Base-by-base conservation (phyloP, 768 basidiomycete genomes). In the Russula ochroleuca region DNA sequence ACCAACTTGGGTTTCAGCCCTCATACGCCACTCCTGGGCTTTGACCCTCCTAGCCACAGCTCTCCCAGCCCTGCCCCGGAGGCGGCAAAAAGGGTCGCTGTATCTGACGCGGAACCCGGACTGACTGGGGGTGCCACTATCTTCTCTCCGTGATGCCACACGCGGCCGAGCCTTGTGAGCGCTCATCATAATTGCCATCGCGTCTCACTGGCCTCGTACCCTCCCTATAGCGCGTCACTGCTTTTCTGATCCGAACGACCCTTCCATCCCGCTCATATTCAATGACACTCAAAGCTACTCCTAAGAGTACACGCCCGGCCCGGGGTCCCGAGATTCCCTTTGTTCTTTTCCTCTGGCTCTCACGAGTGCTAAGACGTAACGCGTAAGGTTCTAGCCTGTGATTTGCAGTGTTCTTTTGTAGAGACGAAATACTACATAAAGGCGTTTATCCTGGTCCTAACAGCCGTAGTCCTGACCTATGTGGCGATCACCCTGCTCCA, bases 271-370 rank as follows among this genome's bases (percentile, higher is more conserved):
- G 52, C 17, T 50, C 10, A 17, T 41, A 21, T 59, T 47, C 58
- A 57, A 64, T 59, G 52, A 49, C 63, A 57, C 63, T 33, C 63
- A 17, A 19, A 2, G 15, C n/a, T 35, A 17, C 50, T 40, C 4
- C 28, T 25, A 21, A 15, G n/a, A 31, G 5, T 11, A 6, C 37
- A 48, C 21, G 15, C 33, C n/a, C 14, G 13, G 17, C 28, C 21
- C 52, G 1, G 28, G 14, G 28, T 47, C 47, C 45, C 31, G 21
- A 21, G 10, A 64, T 28, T 13, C n/a, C 51, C 37, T 48, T 48
- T 53, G 45, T 31, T 14, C 31, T 19, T 50, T 57, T 59, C 11
- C 21, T 54, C 52, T 43, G 45, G 52, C 3, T n/a, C 49, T 31
- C 50, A 41, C 33, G 35, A 19, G 17, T 17, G 21, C 14, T 11